Percentiles rank a stretch among this genome's conserved stretches.
Conservation (phyloP, 139 green algal species). For the Monoraphidium neglectum region DNA sequence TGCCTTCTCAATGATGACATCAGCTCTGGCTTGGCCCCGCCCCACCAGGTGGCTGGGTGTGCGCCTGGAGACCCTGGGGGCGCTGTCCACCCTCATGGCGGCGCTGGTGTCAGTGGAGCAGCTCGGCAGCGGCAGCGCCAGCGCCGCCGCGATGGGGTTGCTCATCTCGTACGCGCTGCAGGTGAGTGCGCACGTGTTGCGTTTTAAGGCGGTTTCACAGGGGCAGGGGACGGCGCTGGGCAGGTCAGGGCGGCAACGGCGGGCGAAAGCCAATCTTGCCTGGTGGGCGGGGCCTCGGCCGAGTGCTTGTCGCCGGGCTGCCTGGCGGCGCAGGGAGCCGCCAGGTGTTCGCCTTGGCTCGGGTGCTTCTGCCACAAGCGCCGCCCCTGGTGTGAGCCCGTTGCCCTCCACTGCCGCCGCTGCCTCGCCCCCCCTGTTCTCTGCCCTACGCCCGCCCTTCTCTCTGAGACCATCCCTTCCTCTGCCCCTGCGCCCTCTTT, state of each 20-base stretch:
- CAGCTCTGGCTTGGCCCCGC: not conserved
- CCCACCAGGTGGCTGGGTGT: slow-evolving; percentile 58
- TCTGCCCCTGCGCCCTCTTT: too few species aligned
- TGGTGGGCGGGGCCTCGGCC: not conserved
- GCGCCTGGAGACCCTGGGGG: slow-evolving; percentile 67
- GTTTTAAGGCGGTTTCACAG: not conserved
- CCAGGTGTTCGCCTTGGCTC: too few species aligned
- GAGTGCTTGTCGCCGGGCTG: too few species aligned
- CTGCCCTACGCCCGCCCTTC: too few species aligned
- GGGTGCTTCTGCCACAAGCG: too few species aligned
- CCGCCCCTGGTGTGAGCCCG: too few species aligned
- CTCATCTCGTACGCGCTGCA: slow-evolving; percentile 65
- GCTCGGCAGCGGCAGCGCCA: slow-evolving; percentile 28
- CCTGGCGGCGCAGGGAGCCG: too few species aligned
- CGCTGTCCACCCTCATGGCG: slow-evolving; percentile 52
- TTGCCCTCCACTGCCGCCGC: too few species aligned
- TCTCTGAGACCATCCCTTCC: too few species aligned
- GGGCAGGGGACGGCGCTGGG: not conserved
- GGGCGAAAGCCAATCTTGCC: not conserved
- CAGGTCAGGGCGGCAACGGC: not conserved
- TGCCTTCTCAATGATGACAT: not conserved
- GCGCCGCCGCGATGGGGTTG: slow-evolving; percentile 49
- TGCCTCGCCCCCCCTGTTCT: too few species aligned
- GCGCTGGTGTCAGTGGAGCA: slow-evolving; percentile 68
- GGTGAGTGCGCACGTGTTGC: not conserved